Conservation (phyloP, 768 basidiomycete species). For the Cyathus striatus region DNA sequence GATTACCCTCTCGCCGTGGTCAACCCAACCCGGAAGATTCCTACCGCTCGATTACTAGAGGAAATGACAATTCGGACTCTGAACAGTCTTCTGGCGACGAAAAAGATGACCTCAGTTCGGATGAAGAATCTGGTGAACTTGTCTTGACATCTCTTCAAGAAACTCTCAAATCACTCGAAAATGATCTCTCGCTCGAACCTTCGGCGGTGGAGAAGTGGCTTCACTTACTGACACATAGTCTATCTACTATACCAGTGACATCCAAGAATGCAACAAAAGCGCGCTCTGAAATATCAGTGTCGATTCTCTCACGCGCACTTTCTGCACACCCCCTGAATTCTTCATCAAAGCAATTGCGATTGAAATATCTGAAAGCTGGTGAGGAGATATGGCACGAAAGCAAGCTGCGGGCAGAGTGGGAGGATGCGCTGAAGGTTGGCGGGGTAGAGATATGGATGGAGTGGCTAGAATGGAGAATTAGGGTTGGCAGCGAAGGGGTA, state of each 20-base stretch:
- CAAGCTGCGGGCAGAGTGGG: conserved; percentile 63
- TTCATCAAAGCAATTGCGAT: conserved; percentile 43
- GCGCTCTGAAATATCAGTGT: conserved; percentile 65
- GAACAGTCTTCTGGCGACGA: conserved; percentile 26
- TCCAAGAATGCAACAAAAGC: conserved; percentile 68
- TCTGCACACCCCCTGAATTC: conserved; percentile 46
- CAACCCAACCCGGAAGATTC: conserved; percentile 24
- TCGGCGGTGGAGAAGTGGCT: conserved; percentile 56
- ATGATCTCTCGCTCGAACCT: conserved; percentile 45
- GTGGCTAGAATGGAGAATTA: conserved; percentile 75
- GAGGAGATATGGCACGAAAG: conserved; percentile 65
- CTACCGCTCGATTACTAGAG: conserved; percentile 47
- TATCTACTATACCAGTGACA: conserved; percentile 53
- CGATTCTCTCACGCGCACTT: conserved; percentile 64
- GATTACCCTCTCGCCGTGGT: conserved; percentile 40
- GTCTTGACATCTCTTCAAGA: conserved; percentile 51
- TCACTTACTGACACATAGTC: conserved; percentile 53
- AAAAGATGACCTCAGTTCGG: conserved; percentile 26
- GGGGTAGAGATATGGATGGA: conserved; percentile 66
- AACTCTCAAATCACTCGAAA: conserved; percentile 54
- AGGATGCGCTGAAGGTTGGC: conserved; percentile 49
- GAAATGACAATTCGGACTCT: conserved; percentile 22
- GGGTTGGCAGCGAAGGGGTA: conserved; percentile 40
- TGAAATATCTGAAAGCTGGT: conserved; percentile 66
- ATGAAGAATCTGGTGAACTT: conserved; percentile 26